Base-by-base conservation (phyloP, 2,329 filamentous ascomycete genomes). In the Aspergillus felis region DNA sequence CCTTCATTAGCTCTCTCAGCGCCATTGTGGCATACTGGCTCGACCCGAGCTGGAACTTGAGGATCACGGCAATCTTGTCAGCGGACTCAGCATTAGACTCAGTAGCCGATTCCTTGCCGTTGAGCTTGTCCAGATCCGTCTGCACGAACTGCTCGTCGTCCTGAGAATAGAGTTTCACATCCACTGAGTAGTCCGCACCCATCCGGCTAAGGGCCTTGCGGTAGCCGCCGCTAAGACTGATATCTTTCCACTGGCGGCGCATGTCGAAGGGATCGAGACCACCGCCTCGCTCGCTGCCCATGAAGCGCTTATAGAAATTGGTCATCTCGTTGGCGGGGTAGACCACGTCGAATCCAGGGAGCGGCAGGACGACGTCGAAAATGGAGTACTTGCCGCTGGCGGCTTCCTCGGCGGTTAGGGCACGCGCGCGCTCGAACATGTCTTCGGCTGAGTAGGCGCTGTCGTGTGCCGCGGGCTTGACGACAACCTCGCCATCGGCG, bases 21-120 rank as follows among this genome's bases (percentile, higher is more conserved):
- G 89, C 89, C 80, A 95, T 90, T 0, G 91, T 95, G 0, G 91
- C 91, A 76, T 95, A 95, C 68, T 91, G 88, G 68, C 89, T 92
- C 51, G 87, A 86, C 1, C 86, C 88, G 28, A 95, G 80, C 70
- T 91, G 87, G 74, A 95, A 84, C 70, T 86, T 91, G 64, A 94
- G 49, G 27, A 90, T 75, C 0, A 91, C 81, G 0, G 87, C 90
- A 20, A 90, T 77, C 67, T 88, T 87, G 52, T 73, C 70, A 17
- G 56, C 58, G 22, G 46, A 17, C 14, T 61, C 56, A 57, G 46
- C 53, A 10, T 50, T 54, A 7, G 65, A 56, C 27, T 64, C 60
- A 3, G 53, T 32, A 32, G 53, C 29, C 7, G 53, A 32, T 10
- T 67, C 63, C 57, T 76, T 74, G 35, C 76, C 72, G 38, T 80